Evolutionary conservation across 129 eudicot genomes (phyloP).

Genomic region (Tanacetum coccineum): DNA sequence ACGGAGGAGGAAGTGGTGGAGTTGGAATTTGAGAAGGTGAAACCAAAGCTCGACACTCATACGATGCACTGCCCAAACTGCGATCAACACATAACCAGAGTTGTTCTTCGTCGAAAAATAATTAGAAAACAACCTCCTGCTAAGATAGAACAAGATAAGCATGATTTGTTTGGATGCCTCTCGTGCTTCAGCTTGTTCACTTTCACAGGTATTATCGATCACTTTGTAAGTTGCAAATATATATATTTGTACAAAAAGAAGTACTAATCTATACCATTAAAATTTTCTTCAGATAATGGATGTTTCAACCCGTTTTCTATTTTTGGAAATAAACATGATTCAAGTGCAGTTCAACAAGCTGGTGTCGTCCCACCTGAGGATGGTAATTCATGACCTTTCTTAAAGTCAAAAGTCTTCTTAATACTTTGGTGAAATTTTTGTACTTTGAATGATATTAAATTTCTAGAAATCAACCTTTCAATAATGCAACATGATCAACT

Average conservation of each 20-base stretch:
- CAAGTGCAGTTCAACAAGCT: neutral
- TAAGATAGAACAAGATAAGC: slow-evolving; percentile 5
- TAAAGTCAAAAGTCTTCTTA: slow-evolving; percentile 7
- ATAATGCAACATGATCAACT: neutral
- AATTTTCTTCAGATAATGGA: slow-evolving; percentile 18
- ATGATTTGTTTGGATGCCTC: slow-evolving; percentile 47
- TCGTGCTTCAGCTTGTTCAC: slow-evolving; percentile 63
- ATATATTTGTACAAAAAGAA: no score
- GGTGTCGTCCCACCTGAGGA: slow-evolving; percentile 13
- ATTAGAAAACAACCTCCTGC: neutral
- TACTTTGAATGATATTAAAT: neutral
- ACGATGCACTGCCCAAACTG: slow-evolving; percentile 61
- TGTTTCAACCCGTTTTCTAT: slow-evolving; percentile 22
- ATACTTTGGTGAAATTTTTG: neutral
- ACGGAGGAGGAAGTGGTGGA: slow-evolving; percentile 54
- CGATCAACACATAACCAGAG: slow-evolving; percentile 43
- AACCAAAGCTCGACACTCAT: slow-evolving; percentile 41
- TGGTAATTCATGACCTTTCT: slow-evolving; percentile 19
- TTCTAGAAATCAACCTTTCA: slow-evolving; percentile 10
- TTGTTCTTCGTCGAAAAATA: slow-evolving; percentile 49
- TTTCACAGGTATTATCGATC: slow-evolving; percentile 33
- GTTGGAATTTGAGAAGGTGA: slow-evolving; percentile 56
- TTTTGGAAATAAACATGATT: slow-evolving; percentile 6
- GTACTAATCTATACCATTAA: no score
- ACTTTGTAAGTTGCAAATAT: no score